phyloP scores from a whole-genome alignment of 805 yeast species.

The Ogataea paradorogensis region DNA sequence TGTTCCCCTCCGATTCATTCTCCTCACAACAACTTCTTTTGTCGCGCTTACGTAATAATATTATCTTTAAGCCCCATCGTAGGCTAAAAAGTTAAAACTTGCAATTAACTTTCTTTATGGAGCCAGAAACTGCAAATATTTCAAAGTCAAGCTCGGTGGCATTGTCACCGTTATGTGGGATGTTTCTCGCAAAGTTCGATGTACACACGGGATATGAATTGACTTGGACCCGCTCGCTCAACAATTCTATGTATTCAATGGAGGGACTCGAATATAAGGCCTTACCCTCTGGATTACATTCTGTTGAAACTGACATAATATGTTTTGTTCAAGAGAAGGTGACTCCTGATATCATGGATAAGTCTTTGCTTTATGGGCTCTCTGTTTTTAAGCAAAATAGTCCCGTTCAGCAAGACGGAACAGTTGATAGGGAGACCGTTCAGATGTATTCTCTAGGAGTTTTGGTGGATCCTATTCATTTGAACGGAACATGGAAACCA shows the following conservation, averaged over 20 bases:
- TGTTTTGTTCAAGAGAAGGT: slow-evolving; percentile 42
- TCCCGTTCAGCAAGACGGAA: slow-evolving; percentile 16
- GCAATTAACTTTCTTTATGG: slow-evolving; percentile 1
- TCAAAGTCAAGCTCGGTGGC: background rate
- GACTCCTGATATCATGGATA: slow-evolving; percentile 16
- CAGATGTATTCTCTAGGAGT: slow-evolving; percentile 66
- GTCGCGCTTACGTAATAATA: slow-evolving; percentile 1
- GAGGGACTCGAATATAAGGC: slow-evolving; percentile 57
- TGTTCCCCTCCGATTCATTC: background rate
- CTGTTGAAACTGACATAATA: slow-evolving; percentile 47
- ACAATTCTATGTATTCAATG: slow-evolving; percentile 29
- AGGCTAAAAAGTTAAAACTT: slow-evolving; percentile 5
- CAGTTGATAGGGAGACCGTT: slow-evolving; percentile 42
- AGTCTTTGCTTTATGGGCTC: slow-evolving; percentile 43
- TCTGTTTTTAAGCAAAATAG: slow-evolving; percentile 48
- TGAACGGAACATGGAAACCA: slow-evolving; percentile 37
- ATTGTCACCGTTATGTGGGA: slow-evolving; percentile 36
- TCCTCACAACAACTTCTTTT: background rate
- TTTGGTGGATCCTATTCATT: slow-evolving; percentile 43
- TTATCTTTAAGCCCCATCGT: slow-evolving; percentile 1
- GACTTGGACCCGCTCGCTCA: slow-evolving; percentile 39
- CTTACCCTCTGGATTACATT: slow-evolving; percentile 70
- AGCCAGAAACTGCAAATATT: background rate
- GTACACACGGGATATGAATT: slow-evolving; percentile 48
- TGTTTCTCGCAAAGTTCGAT: slow-evolving; percentile 52